Evolutionary conservation across 441 rosid species (phyloP).

Genomic region (Adansonia madagascariensis): DNA sequence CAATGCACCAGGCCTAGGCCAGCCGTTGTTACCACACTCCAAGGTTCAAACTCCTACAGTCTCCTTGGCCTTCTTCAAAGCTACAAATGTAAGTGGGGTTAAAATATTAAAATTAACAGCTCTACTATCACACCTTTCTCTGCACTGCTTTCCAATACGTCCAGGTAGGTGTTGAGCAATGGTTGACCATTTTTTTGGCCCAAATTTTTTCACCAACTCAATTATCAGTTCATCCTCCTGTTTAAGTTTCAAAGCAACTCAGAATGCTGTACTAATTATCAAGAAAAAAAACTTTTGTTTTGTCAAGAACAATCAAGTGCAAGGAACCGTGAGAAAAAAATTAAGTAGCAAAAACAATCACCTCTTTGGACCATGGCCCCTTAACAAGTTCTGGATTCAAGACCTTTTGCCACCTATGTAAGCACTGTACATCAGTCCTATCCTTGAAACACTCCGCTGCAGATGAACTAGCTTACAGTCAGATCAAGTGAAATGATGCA

Average conservation of each 20-base stretch:
- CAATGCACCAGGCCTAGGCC: neutral
- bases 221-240: constrained; percentile 90
- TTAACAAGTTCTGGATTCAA: constrained; percentile 96
- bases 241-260: constrained; percentile 28
- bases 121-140: constrained; percentile 71
- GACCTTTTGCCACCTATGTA: constrained; percentile 99
- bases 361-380: constrained; percentile 99
- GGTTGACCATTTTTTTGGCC: constrained; percentile 98
- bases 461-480: constrained; percentile 34
- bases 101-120: constrained; percentile 10
- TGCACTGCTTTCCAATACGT: constrained; percentile 97
- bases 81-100: constrained; percentile 2
- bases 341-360: constrained; percentile 35
- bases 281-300: neutral
- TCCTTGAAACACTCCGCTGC: constrained; percentile 98
- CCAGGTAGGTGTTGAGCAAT: constrained; percentile 94
- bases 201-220: constrained; percentile 78
- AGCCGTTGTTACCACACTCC: neutral
- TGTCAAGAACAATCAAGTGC: neutral
- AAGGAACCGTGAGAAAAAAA: constrained; percentile 17
- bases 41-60: neutral
- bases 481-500: constrained; percentile 29
- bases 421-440: constrained; percentile 98
- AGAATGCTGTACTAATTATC: constrained; percentile 9
- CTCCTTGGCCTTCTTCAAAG: neutral